Evolutionary conservation across 2,329 filamentous ascomycete genomes (phyloP), one percentile per base, ranked within the genome.

Genomic region (Trichoderma koningiopsis): DNA sequence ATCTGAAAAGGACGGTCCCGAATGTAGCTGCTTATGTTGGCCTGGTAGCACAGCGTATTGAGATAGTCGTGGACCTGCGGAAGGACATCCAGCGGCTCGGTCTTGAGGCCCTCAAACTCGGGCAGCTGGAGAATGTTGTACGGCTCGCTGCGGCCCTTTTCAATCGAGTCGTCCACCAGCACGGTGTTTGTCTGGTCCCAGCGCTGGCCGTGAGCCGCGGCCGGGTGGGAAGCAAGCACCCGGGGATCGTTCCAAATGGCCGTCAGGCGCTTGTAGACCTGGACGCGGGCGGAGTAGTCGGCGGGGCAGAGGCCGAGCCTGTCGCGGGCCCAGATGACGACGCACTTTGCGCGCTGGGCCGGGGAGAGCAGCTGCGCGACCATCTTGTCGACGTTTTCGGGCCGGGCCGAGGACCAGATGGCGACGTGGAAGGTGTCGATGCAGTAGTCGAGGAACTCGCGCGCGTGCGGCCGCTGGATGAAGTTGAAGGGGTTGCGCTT

Each of bases 161-260:
- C 86, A 1, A 81, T 75, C 35, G 90, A 92, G 80, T 98, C 96
- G 74, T 99, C 96, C 49, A 98, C 89, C 31, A 99, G 84, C 7
- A 98, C 86, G 0, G 96, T 98, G 79, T 98, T 97, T 62, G 85
- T 85, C 80, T 97, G 94, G 74, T 89, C 86, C 91, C 94, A 98
- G 14, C 78, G 74, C 16, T 75, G 79, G 29, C 80, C 83, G 24
- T 71, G 66, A 0, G 73, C 77, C 16, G 75, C 77, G 40, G 76
- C 77, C n/a, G 82, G 86, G 78, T 86, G 84, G 40, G 82, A 80
- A 8, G 71, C 75, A 69, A 76, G 77, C 27, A 89, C 78, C 4
- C 68, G 59, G 0, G 79, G 77, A 72, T 88, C 80, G 14, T 74
- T 75, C 96, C 96, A 99, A 0, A 97, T 80, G 61, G 81, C 83